phyloP scores from a whole-genome alignment of 1,284 basidiomycete species.

The Rhodotorula sp. region DNA sequence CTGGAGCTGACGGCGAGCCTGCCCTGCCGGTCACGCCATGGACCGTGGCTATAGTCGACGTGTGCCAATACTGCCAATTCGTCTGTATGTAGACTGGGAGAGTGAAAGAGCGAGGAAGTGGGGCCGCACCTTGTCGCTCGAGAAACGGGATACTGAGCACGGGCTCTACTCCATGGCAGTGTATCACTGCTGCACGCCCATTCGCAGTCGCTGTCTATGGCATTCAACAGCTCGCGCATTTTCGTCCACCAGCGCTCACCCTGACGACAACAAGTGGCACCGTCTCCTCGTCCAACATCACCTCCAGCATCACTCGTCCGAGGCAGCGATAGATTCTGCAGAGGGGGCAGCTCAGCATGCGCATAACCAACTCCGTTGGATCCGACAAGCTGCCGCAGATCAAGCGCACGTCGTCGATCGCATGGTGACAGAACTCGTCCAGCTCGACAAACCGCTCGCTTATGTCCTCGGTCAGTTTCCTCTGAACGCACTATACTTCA shows the following conservation, averaged over 20 bases:
- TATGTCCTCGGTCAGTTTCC: slow-evolving; percentile 73
- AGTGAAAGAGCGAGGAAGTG: too few relatives aligned
- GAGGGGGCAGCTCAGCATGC: slow-evolving; percentile 8
- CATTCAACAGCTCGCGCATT: too few relatives aligned
- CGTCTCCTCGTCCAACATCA: neutral
- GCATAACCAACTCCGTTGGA: slow-evolving; percentile 18
- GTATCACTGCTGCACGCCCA: too few relatives aligned
- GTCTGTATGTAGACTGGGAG: too few relatives aligned
- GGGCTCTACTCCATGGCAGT: too few relatives aligned
- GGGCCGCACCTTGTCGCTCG: too few relatives aligned
- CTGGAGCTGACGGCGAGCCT: too few relatives aligned
- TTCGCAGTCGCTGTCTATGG: neutral
- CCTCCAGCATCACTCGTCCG: neutral
- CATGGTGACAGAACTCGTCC: slow-evolving; percentile 36
- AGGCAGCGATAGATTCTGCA: neutral
- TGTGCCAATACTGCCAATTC: too few relatives aligned
- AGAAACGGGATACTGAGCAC: too few relatives aligned
- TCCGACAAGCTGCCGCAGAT: slow-evolving; percentile 6
- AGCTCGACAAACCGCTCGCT: slow-evolving; percentile 75
- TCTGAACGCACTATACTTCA: neutral
- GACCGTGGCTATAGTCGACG: too few relatives aligned
- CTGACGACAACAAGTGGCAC: neutral
- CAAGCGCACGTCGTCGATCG: slow-evolving; percentile 3
- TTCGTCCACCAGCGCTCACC: neutral
- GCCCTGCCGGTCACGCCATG: too few relatives aligned